Evolutionary conservation across 345 rosid species (phyloP).

Genomic region (Adansonia digitata): DNA sequence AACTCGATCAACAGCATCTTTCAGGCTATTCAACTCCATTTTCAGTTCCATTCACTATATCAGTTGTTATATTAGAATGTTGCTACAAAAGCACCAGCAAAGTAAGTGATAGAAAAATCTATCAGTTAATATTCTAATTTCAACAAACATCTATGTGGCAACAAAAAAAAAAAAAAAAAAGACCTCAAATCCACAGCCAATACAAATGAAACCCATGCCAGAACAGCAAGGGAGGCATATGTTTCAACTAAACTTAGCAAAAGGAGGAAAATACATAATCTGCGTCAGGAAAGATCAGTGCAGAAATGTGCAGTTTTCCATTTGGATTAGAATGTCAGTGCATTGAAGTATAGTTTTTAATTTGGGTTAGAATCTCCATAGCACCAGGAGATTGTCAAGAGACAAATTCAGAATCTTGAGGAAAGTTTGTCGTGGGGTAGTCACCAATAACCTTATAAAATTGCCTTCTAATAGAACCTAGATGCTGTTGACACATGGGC

Average conservation of each 20-base stretch:
- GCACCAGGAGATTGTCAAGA: not conserved
- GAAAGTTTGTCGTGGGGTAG: too few species aligned
- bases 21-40: not conserved
- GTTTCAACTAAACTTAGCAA: not conserved
- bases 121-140: constrained; percentile 1
- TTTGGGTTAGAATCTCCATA: not conserved
- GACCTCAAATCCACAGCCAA: not conserved
- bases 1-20: not conserved
- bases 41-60: not conserved
- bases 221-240: not conserved
- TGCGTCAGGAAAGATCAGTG: not conserved
- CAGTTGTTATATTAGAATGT: not conserved
- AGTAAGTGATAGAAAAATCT: not conserved
- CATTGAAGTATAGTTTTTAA: not conserved
- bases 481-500: not conserved
- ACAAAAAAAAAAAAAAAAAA: not conserved
- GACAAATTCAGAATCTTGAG: not conserved
- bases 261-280: not conserved
- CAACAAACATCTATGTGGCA: not conserved
- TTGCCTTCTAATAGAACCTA: not conserved
- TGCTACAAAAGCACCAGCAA: not conserved
- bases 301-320: too few species aligned
- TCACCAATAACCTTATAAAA: not conserved
- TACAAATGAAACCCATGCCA: not conserved
- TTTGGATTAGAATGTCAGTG: not conserved